Evolutionary conservation across 306 rosid genomes (phyloP), one percentile per base, ranked within the genome.

Genomic region (Purshia tridentata): DNA sequence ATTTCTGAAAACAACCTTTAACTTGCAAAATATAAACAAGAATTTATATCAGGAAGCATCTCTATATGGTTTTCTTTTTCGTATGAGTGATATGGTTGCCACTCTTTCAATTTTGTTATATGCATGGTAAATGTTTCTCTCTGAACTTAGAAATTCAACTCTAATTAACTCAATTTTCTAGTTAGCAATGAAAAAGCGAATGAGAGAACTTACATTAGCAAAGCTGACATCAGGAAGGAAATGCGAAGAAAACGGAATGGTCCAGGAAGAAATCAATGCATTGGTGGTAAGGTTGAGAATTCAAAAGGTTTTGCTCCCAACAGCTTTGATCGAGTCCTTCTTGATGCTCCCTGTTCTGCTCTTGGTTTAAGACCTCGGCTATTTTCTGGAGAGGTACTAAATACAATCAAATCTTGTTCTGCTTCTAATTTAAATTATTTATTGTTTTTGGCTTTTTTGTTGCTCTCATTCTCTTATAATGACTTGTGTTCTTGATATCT

Each of bases 261-360:
- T 53, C 89, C 91, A 52, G 98, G 98, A 77, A 88, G 94, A 85
- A 91, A 88, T 86, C 97, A 91, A 73, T 13, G 78, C 64, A 45
- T 54, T 8, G 97, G 97, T 78, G 94, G 90, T 62, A 85, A 85
- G 84, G 97, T 79, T 49, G 91, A 88, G 75, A 86, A 83, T 22
- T 86, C 97, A 41, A 89, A 88, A 78, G 98, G 98, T 74, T 94
- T 94, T 83, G 51, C 86, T 53, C 91, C 96, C 56, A 72, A 83
- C 81, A 94, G 96, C 83, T 94, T 91, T 86, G 98, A 94, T 71
- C 91, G 95, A 72, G 97, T 94, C 58, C 98, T 94, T 88, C 97
- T 88, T 59, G 98, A 94, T 79, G 98, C 94, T 82, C 96, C 97
- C 15, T 94, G 98, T 80, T 94, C 98, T 69, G 98, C 98, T 76